A percentile compares a stretch with the other conserved stretches of the same genome.
Conservation (phyloP, 2,329 filamentous ascomycete genomes). For the Thelonectria rubi region DNA sequence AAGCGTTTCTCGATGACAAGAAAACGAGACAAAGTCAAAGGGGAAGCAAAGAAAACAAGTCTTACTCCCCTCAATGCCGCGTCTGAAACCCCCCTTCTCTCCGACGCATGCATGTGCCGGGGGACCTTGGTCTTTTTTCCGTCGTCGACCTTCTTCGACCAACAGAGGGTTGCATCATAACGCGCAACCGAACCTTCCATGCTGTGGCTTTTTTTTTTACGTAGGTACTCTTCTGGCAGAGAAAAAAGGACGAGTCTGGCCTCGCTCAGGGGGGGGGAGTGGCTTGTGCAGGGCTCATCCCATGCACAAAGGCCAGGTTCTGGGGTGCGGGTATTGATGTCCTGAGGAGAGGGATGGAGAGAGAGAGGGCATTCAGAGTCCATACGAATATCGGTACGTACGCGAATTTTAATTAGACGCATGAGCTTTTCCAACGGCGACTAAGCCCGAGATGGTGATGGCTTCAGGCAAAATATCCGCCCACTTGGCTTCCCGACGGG, state of each 20-base stretch:
- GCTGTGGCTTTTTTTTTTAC: conserved; percentile 8
- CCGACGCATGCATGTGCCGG: conserved; percentile 1
- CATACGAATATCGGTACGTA: too few relatives aligned
- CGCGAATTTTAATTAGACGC: too few relatives aligned
- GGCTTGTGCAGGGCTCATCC: not conserved
- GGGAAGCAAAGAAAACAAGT: not conserved
- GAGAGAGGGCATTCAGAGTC: not conserved
- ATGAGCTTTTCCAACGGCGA: conserved; percentile 1
- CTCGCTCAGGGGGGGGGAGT: not conserved
- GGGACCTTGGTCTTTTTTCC: not conserved
- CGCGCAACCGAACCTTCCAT: not conserved
- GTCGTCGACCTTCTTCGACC: not conserved
- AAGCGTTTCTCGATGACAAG: too few relatives aligned
- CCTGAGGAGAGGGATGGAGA: not conserved
- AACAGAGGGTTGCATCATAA: conserved; percentile 10
- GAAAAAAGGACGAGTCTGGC: not conserved
- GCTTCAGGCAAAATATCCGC: conserved; percentile 5
- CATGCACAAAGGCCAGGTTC: not conserved
- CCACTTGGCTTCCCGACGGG: too few relatives aligned
- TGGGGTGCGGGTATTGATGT: not conserved
- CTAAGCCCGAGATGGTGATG: conserved; percentile 10
- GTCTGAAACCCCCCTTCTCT: conserved; percentile 9
- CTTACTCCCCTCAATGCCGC: not conserved
- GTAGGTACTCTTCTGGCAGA: not conserved
- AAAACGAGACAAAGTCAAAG: not conserved